Conservation (phyloP, 345 rosid genomes). For the Salix suchowensis region DNA sequence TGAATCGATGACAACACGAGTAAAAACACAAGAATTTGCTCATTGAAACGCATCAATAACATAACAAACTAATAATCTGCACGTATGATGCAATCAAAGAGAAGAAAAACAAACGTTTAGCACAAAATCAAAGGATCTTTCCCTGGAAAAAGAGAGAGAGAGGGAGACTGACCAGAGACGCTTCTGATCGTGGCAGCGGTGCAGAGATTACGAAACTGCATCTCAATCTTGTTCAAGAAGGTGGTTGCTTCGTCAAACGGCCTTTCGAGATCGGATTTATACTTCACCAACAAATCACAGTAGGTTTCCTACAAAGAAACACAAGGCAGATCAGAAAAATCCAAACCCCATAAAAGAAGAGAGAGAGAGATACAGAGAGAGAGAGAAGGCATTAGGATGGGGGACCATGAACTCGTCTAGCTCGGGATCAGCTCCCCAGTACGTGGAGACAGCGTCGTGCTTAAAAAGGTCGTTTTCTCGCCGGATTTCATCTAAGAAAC, state of each 20-base stretch:
- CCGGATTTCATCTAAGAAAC: conserved; percentile 61
- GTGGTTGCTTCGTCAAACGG: conserved; percentile 82
- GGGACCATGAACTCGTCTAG: conserved; percentile 94
- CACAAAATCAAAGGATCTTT: conserved; percentile 28
- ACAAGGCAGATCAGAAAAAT: background rate
- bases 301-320: conserved; percentile 55
- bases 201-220: conserved; percentile 81
- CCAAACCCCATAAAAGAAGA: background rate
- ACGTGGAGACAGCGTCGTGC: conserved; percentile 37
- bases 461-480: conserved; percentile 40
- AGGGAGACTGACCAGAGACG: conserved; percentile 42
- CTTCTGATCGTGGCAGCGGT: conserved; percentile 49
- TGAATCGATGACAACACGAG: conserved; percentile 12
- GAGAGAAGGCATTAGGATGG: background rate
- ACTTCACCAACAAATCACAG: conserved; percentile 66
- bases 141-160: conserved; percentile 5
- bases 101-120: conserved; percentile 9
- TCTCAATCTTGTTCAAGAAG: conserved; percentile 73
- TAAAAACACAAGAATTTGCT: conserved; percentile 10
- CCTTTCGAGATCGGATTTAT: conserved; percentile 81
- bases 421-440: conserved; percentile 82
- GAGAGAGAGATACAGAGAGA: background rate
- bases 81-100: conserved; percentile 15
- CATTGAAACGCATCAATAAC: conserved; percentile 14
- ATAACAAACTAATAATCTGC: background rate